Evolutionary conservation across 768 basidiomycete genomes (phyloP), one percentile per base, ranked within the genome.

Genomic region (Phanerochaete carnosa): DNA sequence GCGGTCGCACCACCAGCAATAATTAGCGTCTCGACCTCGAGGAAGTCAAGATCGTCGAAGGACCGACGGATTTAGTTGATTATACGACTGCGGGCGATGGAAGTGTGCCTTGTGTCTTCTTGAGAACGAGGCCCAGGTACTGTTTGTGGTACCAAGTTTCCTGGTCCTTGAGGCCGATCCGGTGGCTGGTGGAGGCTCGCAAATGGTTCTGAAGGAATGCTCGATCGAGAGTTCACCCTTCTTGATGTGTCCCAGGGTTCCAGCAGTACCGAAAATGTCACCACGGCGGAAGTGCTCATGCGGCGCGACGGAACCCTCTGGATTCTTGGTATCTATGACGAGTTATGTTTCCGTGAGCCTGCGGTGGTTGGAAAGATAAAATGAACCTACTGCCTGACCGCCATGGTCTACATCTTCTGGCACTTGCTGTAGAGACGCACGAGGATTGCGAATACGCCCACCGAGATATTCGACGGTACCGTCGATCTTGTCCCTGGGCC

Each of bases 21-120:
- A 82, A 99, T 97, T 6, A 96, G 97, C 1, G 97, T 99, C 77
- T 99, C 96, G 63, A 98, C 95, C 76, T 99, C 97, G 75, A 98
- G 86, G 82, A 99, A 99, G 46, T 95, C 97, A 23, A 90, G 84
- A 65, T 81, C 76, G 72, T 97, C 95, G 58, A 99, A 76, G 83
- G 85, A 99, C 65, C 88, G 89, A 46, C 97, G 87, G 66, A 97
- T 78, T 75, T 97, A 96, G 80, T 94, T 94, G 77, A 99, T 82
- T 71, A 97, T 90, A 69, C 84, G 86, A 72, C 88, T 87, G 62
- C 97, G 88, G 28, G 92, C 90, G 76, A 95, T 77, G 78, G 98
- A 99, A 64, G 95, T 87, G 66, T 87, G 86, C 63, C 97, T 88
- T 19, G 94, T 93, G 65, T 86, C 83, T 39, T 92, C 89, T 92